Conservation (phyloP, 176 grass and related monocot species). For the Typha latifolia region DNA sequence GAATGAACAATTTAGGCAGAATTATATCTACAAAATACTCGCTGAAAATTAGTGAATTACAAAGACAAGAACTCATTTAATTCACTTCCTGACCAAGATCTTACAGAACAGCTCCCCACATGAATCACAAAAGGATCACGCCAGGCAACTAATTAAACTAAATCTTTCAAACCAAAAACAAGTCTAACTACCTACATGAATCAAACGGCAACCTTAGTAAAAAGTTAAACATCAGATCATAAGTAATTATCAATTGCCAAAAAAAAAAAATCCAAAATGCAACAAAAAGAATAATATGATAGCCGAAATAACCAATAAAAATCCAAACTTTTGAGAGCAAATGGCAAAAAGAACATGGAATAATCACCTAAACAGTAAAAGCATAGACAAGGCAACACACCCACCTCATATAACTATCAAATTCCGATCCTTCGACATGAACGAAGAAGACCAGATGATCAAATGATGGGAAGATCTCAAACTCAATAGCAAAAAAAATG, state of each 20-base stretch:
- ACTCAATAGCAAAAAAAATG: neutral
- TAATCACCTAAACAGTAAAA: neutral
- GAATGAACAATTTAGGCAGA: no score
- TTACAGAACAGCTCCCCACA: neutral
- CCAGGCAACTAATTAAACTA: neutral
- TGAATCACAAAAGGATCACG: neutral
- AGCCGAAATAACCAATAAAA: neutral
- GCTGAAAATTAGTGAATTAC: neutral
- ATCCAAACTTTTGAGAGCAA: neutral
- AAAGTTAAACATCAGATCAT: no score
- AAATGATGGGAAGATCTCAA: neutral
- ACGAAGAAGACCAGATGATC: neutral
- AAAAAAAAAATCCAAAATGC: no score
- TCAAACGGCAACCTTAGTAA: no score
- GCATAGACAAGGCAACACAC: neutral
- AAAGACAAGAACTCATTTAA: neutral
- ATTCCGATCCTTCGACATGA: neutral
- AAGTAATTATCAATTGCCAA: no score
- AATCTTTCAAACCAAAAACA: neutral
- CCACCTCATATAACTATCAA: neutral
- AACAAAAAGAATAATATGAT: neutral
- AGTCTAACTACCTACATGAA: neutral
- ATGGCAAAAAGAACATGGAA: neutral
- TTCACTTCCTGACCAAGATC: neutral
- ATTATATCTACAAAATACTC: no score